Evolutionary conservation across 768 basidiomycete species (phyloP).

Genomic region (Pleurotus citrinopileatus): DNA sequence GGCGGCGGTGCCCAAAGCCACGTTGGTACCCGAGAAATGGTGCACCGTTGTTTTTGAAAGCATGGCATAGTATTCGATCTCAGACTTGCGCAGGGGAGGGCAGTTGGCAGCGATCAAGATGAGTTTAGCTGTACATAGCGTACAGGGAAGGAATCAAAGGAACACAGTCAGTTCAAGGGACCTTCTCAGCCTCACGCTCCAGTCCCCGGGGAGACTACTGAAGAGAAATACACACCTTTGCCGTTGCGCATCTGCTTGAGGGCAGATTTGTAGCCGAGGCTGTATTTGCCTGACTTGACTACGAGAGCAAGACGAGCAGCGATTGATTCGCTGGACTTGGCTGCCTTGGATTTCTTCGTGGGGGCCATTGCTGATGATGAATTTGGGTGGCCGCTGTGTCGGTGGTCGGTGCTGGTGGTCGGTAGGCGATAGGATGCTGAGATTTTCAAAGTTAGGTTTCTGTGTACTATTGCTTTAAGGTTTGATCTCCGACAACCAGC

Average conservation of each 20-base stretch:
- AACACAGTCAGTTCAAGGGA: conserved; percentile 73
- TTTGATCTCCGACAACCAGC: background rate
- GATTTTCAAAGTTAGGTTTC: background rate
- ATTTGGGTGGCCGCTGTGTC: background rate
- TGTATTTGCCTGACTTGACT: conserved; percentile 98
- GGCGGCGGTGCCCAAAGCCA: conserved; percentile 97
- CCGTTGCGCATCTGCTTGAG: conserved; percentile 98
- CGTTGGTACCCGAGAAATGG: conserved; percentile 97
- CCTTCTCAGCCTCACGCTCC: conserved; percentile 99
- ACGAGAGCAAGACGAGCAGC: conserved; percentile 90
- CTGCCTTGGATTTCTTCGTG: conserved; percentile 91
- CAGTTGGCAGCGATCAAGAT: conserved; percentile 99
- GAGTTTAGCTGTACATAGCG: conserved; percentile 75
- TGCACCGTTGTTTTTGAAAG: conserved; percentile 98
- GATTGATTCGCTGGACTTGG: conserved; percentile 94
- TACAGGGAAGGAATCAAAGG: conserved; percentile 19
- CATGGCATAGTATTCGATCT: conserved; percentile 99
- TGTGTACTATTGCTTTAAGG: conserved; percentile 4
- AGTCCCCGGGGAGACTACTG: conserved; percentile 72
- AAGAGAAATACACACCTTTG: conserved; percentile 71
- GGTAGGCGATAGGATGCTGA: background rate
- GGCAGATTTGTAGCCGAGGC: conserved; percentile 96
- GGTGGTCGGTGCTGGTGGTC: conserved; percentile 2
- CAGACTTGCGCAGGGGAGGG: conserved; percentile 97
- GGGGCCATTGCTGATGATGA: conserved; percentile 69